phyloP scores from a whole-genome alignment of 768 basidiomycete genomes.

The Suillus ampliporus region DNA sequence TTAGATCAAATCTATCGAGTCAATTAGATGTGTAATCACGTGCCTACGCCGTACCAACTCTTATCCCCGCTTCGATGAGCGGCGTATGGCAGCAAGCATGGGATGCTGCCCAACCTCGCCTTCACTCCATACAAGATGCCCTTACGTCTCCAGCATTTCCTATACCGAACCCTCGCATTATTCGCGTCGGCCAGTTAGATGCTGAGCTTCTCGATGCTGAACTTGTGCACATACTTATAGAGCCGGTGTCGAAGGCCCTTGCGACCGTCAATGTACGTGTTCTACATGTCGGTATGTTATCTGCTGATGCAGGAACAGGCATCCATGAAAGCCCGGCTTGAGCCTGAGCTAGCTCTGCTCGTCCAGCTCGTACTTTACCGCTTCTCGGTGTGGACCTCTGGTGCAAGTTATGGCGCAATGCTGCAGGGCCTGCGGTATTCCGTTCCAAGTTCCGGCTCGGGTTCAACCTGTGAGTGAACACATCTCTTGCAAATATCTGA shows the following conservation, averaged over 20 bases:
- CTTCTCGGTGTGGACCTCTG: slow-evolving; percentile 80
- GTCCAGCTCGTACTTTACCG: slow-evolving; percentile 79
- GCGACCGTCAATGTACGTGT: slow-evolving; percentile 66
- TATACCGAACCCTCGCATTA: slow-evolving; percentile 46
- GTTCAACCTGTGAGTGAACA: slow-evolving; percentile 25
- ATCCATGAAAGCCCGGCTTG: slow-evolving; percentile 62
- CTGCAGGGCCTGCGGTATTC: slow-evolving; percentile 79
- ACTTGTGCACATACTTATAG: slow-evolving; percentile 78
- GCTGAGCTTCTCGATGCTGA: slow-evolving; percentile 90
- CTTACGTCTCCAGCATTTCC: slow-evolving; percentile 40
- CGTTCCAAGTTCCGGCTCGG: slow-evolving; percentile 19
- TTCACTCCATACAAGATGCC: slow-evolving; percentile 53
- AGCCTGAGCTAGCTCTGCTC: slow-evolving; percentile 75
- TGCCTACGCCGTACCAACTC: slow-evolving; percentile 10
- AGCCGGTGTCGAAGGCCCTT: slow-evolving; percentile 79
- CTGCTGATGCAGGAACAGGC: slow-evolving; percentile 47
- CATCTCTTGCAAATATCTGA: slow-evolving; percentile 3
- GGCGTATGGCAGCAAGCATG: slow-evolving; percentile 66
- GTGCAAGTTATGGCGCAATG: slow-evolving; percentile 83
- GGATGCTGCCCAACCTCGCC: slow-evolving; percentile 59
- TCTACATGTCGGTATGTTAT: slow-evolving; percentile 5
- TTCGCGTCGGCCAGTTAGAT: slow-evolving; percentile 91
- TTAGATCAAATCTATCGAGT: slow-evolving; percentile 14
- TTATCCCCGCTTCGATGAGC: slow-evolving; percentile 10
- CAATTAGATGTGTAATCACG: slow-evolving; percentile 22